Percentiles rank a stretch among this genome's conserved stretches.
These are phyloP conservation scores for Bolboschoenoplectus hybrid DNA, from an alignment of 202 grass and related monocot genomes.

Conservation along the genomic window DNA sequence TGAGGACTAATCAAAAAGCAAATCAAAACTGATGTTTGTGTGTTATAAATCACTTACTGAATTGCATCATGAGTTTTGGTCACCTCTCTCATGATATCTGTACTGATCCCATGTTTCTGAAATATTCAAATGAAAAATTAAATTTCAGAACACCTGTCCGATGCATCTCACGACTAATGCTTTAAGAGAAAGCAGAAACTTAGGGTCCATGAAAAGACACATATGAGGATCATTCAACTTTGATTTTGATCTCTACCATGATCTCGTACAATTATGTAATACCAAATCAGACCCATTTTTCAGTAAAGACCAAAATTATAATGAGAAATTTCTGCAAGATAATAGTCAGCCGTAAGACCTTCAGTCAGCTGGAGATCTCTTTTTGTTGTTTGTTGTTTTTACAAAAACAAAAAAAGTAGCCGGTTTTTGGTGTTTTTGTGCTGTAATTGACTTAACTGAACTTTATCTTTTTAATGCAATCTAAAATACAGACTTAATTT, in stretches of 20 bases:
- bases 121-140: conserved; percentile 18
- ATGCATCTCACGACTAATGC: not conserved
- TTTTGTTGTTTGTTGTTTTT: not conserved
- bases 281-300: not conserved
- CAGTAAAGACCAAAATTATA: conserved; percentile 4
- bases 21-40: conserved; percentile 17
- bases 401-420: no score
- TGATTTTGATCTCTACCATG: not conserved
- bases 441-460: no score
- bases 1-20: conserved; percentile 42
- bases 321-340: not conserved
- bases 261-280: not conserved
- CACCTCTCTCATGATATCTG: conserved; percentile 95
- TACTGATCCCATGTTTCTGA: conserved; percentile 74
- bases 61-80: conserved; percentile 92
- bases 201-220: not conserved
- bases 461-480: not conserved
- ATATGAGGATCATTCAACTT: not conserved
- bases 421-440: no score
- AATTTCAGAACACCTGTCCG: not conserved
- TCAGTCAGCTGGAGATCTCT: conserved; percentile 11
- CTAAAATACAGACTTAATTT: not conserved
- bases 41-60: conserved; percentile 64
- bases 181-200: not conserved
- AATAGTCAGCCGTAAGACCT: not conserved